A percentile compares a stretch with the other conserved stretches of the same genome.
Conservation (phyloP, 2,329 filamentous ascomycete genomes). For the Aspergillus neoniger region DNA sequence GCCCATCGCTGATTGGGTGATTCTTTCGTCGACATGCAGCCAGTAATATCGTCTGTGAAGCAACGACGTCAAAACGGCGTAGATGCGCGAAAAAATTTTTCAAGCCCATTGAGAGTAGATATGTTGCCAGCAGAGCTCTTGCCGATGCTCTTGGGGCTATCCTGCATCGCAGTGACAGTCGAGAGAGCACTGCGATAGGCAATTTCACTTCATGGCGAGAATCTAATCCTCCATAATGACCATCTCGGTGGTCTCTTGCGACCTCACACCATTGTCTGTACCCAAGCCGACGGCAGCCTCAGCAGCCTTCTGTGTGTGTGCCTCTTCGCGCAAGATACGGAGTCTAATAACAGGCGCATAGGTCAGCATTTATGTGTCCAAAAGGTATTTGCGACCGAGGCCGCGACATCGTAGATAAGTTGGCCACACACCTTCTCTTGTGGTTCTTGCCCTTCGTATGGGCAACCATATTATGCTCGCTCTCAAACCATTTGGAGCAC, state of each 20-base stretch:
- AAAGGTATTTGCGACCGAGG: slow-evolving; percentile 5
- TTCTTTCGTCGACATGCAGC: slow-evolving; percentile 11
- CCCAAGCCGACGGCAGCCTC: slow-evolving; percentile 75
- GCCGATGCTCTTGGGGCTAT: not conserved
- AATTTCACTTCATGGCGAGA: not conserved
- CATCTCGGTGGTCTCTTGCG: slow-evolving; percentile 30
- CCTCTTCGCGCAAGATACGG: slow-evolving; percentile 78
- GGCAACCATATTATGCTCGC: slow-evolving; percentile 69
- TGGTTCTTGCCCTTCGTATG: slow-evolving; percentile 90
- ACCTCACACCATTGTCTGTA: slow-evolving; percentile 64
- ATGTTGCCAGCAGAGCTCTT: not conserved
- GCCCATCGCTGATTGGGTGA: slow-evolving; percentile 21
- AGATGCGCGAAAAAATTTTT: slow-evolving; percentile 10
- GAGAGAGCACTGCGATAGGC: not conserved
- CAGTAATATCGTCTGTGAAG: slow-evolving; percentile 19
- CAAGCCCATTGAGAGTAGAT: not conserved
- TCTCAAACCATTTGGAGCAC: slow-evolving; percentile 96
- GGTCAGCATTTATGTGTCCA: slow-evolving; percentile 11
- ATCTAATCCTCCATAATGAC: slow-evolving; percentile 47
- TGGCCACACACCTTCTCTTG: slow-evolving; percentile 72
- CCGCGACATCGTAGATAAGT: not conserved
- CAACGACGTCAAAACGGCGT: slow-evolving; percentile 17
- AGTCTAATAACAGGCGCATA: slow-evolving; percentile 56
- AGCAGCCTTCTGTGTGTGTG: slow-evolving; percentile 82
- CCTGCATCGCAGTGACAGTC: slow-evolving; percentile 5